Conservation (phyloP, 306 rosid genomes). For the Vigna hirtella region DNA sequence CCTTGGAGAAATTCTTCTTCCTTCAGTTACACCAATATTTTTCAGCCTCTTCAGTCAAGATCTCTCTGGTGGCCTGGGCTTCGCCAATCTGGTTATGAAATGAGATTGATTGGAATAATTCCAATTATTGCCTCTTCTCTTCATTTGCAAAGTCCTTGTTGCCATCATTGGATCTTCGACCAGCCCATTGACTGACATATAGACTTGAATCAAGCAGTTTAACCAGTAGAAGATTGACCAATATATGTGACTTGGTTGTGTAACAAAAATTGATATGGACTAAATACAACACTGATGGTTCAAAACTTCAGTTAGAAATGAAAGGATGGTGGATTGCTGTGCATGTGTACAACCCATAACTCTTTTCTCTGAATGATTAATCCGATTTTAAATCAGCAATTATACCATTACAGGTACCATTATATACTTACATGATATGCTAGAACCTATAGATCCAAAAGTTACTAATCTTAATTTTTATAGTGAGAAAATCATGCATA, state of each 20-base stretch:
- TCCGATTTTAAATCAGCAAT: not conserved
- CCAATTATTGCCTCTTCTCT: not conserved
- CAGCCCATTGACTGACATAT: not conserved
- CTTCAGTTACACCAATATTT: not conserved
- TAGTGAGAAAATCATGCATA: not conserved
- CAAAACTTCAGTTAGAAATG: not conserved
- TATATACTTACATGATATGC: not conserved
- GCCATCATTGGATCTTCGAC: not conserved
- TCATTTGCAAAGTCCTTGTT: not conserved
- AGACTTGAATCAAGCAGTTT: not conserved
- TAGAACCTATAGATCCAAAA: conserved; percentile 11
- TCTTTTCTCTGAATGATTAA: conserved; percentile 22
- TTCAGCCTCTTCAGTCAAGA: not conserved
- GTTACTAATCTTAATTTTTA: not conserved
- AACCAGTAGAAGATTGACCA: not conserved
- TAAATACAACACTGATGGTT: not conserved
- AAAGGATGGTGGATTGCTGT: conserved; percentile 6
- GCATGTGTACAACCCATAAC: not conserved
- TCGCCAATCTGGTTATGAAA: not conserved
- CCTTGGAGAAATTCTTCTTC: conserved; percentile 10
- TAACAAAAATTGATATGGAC: conserved; percentile 4
- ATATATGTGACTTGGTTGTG: not conserved
- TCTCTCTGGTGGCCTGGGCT: not conserved
- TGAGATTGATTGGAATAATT: conserved; percentile 1
- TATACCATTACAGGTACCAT: not conserved